These are phyloP conservation scores for Vaccinium myrtillus DNA, from an alignment of 148 eudicot genomes.

Conservation along the genomic window DNA sequence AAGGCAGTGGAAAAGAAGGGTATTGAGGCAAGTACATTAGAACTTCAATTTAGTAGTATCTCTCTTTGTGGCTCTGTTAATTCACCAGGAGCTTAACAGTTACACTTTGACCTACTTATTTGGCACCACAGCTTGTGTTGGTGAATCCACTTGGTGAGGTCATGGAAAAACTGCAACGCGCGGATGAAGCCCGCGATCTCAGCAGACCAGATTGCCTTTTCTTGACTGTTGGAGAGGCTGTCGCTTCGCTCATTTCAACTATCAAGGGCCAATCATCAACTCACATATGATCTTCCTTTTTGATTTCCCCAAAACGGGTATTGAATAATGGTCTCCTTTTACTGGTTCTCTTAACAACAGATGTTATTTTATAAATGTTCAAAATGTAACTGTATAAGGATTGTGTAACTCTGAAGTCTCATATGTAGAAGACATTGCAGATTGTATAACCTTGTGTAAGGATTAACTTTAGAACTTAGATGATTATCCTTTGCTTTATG, in stretches of 20 bases:
- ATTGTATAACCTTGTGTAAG: not conserved
- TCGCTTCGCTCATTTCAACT: constrained; percentile 30
- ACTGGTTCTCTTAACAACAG: not conserved
- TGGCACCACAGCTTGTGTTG: constrained; percentile 41
- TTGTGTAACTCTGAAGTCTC: not conserved
- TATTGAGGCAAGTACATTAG: constrained; percentile 38
- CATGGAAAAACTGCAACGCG: constrained; percentile 44
- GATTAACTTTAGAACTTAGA: not conserved
- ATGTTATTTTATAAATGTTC: not conserved
- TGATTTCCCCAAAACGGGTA: not conserved
- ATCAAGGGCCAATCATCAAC: constrained; percentile 23
- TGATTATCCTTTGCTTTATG: not conserved
- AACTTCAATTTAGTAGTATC: not conserved
- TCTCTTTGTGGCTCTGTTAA: not conserved
- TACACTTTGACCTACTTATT: not conserved
- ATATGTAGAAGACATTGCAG: not conserved
- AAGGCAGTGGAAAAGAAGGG: constrained; percentile 37
- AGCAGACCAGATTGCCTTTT: constrained; percentile 35
- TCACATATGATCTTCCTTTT: not conserved
- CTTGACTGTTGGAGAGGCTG: constrained; percentile 57
- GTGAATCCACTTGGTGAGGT: constrained; percentile 57
- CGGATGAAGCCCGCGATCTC: constrained; percentile 26
- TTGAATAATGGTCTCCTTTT: not conserved
- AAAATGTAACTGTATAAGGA: not conserved
- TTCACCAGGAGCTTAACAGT: not conserved